phyloP scores from a whole-genome alignment of 176 grass and related monocot genomes.

The sorghum (Sorghum bicolor) region DNA sequence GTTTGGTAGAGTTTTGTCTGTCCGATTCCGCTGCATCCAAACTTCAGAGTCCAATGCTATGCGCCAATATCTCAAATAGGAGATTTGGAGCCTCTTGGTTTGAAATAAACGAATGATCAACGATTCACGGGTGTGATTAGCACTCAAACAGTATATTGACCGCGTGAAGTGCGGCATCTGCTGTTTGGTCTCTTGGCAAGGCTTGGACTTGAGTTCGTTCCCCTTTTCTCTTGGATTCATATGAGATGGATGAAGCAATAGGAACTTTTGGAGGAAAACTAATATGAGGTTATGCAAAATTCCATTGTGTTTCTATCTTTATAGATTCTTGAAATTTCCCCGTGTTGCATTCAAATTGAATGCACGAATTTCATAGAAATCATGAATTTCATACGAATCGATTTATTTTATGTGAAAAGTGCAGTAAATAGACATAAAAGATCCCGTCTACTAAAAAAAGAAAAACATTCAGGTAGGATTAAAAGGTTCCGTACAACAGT shows the following conservation, averaged over 20 bases:
- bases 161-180: constrained; percentile 25
- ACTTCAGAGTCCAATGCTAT: not conserved
- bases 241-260: not conserved
- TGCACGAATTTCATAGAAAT: not conserved
- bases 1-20: not conserved
- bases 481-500: too few species aligned
- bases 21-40: not conserved
- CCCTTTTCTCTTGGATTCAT: not conserved
- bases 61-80: not conserved
- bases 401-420: not conserved
- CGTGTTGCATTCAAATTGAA: not conserved
- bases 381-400: too few species aligned
- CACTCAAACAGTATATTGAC: not conserved
- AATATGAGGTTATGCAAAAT: not conserved
- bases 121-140: not conserved
- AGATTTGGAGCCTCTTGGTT: not conserved
- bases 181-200: not conserved
- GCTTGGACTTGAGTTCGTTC: not conserved
- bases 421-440: not conserved
- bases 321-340: not conserved
- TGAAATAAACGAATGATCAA: not conserved
- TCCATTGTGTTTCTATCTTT: not conserved
- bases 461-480: too few species aligned
- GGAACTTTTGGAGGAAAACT: not conserved
- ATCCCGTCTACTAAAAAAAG: not conserved